Conservation (phyloP, 768 basidiomycete genomes). For the Exidia glandulosa region DNA sequence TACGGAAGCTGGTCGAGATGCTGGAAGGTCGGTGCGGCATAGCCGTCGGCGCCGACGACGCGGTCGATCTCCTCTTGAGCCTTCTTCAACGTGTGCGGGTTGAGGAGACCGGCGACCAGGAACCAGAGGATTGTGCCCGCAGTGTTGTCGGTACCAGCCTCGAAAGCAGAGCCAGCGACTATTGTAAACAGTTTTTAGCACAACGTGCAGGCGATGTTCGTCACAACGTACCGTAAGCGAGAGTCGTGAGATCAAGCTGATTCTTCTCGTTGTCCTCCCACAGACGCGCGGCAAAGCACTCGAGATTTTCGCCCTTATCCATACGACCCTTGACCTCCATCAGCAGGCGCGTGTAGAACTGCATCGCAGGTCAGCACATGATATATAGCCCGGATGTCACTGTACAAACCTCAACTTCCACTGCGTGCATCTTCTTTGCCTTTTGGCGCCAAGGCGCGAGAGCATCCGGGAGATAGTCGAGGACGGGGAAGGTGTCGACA, state of each 20-base stretch:
- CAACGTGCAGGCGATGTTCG: background rate
- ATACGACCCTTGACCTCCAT: constrained; percentile 13
- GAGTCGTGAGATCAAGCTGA: constrained; percentile 3
- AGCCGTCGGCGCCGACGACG: constrained; percentile 6
- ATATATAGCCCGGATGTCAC: background rate
- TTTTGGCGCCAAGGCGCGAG: constrained; percentile 10
- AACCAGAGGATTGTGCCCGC: constrained; percentile 13
- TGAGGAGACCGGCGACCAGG: constrained; percentile 12
- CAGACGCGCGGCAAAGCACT: constrained; percentile 11
- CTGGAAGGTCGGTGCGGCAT: constrained; percentile 2
- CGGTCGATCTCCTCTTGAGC: constrained; percentile 19
- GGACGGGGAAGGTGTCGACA: constrained; percentile 6
- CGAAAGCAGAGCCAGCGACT: constrained; percentile 14
- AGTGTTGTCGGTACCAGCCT: constrained; percentile 15
- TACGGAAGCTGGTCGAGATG: constrained; percentile 7
- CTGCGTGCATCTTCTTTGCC: constrained; percentile 7
- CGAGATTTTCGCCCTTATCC: constrained; percentile 8
- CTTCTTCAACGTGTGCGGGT: constrained; percentile 14
- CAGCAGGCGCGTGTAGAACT: constrained; percentile 14
- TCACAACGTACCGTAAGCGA: constrained; percentile 7
- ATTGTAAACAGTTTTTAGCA: too few relatives aligned
- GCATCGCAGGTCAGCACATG: background rate
- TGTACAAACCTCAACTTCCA: constrained; percentile 6
- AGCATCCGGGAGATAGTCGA: constrained; percentile 9
- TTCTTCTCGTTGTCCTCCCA: constrained; percentile 9